A percentile compares a stretch with the other conserved stretches of the same genome.
phyloP scores from a whole-genome alignment of 495 filamentous ascomycete genomes.

The Podospora australis region DNA sequence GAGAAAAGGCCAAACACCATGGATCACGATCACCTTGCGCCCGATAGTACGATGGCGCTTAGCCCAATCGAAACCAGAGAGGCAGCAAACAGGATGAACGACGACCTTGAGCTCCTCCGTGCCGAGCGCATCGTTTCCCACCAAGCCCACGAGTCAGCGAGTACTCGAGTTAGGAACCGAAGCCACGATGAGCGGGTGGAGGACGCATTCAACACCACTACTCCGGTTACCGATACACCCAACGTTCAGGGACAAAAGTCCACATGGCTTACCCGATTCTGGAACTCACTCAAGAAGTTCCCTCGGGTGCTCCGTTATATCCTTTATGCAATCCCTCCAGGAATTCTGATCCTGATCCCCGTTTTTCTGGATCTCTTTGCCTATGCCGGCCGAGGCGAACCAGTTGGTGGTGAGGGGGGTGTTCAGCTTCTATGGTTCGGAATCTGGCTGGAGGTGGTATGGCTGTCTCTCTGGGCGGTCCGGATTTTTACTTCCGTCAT shows the following conservation, averaged over 20 bases:
- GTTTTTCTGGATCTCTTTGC: constrained; percentile 67
- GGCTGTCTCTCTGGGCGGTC: constrained; percentile 84
- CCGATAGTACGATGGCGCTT: constrained; percentile 8
- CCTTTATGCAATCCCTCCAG: constrained; percentile 75
- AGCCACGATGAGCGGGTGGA: constrained; percentile 47
- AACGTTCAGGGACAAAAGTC: constrained; percentile 59
- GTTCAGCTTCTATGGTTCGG: constrained; percentile 83
- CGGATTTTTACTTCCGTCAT: constrained; percentile 70
- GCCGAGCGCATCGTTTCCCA: constrained; percentile 69
- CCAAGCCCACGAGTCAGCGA: constrained; percentile 34
- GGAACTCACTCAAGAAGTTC: constrained; percentile 56
- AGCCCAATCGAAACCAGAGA: constrained; percentile 40
- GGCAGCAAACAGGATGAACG: constrained; percentile 64
- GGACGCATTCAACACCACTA: constrained; percentile 75
- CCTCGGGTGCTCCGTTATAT: constrained; percentile 78
- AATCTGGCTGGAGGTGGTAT: constrained; percentile 90
- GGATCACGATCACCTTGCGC: constrained; percentile 15
- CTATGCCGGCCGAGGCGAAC: constrained; percentile 36
- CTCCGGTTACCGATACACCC: constrained; percentile 30
- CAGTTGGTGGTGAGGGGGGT: constrained; percentile 61
- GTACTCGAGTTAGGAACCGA: constrained; percentile 31
- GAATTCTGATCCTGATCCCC: constrained; percentile 69
- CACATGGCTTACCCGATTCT: constrained; percentile 49
- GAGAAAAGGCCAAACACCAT: constrained; percentile 17
- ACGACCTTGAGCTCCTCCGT: constrained; percentile 78